Evolutionary conservation across 192 early-diverging fungal species (phyloP), one percentile per base, ranked within the genome.

Genomic region (Umbelopsis sp.): DNA sequence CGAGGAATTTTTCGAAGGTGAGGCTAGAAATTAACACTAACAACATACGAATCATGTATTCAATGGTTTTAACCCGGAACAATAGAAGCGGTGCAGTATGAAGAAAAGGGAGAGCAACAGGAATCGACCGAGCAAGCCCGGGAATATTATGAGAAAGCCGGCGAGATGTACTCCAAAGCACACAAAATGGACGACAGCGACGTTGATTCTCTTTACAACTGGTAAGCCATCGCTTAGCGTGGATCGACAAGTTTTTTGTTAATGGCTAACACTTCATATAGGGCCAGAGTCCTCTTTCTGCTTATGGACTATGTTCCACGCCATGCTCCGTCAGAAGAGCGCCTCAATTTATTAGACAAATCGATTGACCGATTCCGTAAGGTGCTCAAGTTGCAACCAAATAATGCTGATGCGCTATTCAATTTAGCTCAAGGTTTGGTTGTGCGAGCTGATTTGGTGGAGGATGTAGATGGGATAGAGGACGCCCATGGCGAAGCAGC

Each of bases 71-170:
- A 41, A 6, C 10, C 10, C 37, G 37, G 37, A 6, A 41, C 5
- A 6, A 20, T 49, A 87, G 85, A 84, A 71, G 85, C 78, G 16
- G 79, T 87, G 22, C 80, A 77, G 72, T 74, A 76, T 22, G 85
- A 87, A 64, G 85, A 87, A 45, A 81, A 85, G 74, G 92, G 91
- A 11, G 90, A 93, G 68, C 76, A 88, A 35, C 91, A 92, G 80
- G 81, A 46, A 10, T 80, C 80, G 47, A 87, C 88, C 0, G 86
- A 85, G 22, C 91, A 92, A 71, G 87, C 91, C 0, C 61, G 81
- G 25, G 77, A 88, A 3, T 89, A 83, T 53, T 93, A 91, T 65
- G 88, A 90, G 67, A 80, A 76, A 48, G 86, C 91, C 33, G 79
- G 80, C 18, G 88, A 90, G 58, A 82, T 87, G 76, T 92, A 92